phyloP scores from a whole-genome alignment of 805 yeast genomes.

The Scheffersomyces lignosus region DNA sequence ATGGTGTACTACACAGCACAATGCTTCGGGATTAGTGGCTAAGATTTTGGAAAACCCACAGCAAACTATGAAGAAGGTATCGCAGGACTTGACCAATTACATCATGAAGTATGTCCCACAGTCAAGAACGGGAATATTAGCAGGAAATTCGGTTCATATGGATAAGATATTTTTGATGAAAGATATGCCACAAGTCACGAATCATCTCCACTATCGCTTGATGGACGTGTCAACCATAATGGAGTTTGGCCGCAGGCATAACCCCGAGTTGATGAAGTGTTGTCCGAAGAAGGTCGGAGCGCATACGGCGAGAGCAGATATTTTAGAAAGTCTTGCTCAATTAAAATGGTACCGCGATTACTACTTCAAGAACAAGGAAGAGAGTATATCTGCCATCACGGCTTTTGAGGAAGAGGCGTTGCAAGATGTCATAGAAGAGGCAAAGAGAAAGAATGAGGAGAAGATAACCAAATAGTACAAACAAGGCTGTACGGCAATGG shows the following conservation, averaged over 20 bases:
- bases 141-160: conserved; percentile 92
- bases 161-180: conserved; percentile 81
- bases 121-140: conserved; percentile 64
- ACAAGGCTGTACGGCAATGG: neutral
- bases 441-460: neutral
- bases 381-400: conserved; percentile 9
- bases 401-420: conserved; percentile 1
- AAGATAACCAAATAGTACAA: neutral
- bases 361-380: conserved; percentile 46
- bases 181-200: conserved; percentile 78
- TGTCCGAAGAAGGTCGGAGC: conserved; percentile 64
- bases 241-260: conserved; percentile 80
- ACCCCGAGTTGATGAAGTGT: conserved; percentile 55
- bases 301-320: conserved; percentile 90
- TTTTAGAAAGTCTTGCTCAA: conserved; percentile 84
- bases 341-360: conserved; percentile 72
- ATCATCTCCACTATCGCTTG: conserved; percentile 66
- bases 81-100: conserved; percentile 62
- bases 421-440: neutral
- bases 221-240: conserved; percentile 86
- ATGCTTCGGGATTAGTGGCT: conserved; percentile 70
- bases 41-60: conserved; percentile 57
- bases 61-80: conserved; percentile 60
- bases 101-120: conserved; percentile 54
- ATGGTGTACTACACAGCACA: conserved; percentile 88